phyloP scores from a whole-genome alignment of 306 rosid genomes.

The Glycine tomentella region DNA sequence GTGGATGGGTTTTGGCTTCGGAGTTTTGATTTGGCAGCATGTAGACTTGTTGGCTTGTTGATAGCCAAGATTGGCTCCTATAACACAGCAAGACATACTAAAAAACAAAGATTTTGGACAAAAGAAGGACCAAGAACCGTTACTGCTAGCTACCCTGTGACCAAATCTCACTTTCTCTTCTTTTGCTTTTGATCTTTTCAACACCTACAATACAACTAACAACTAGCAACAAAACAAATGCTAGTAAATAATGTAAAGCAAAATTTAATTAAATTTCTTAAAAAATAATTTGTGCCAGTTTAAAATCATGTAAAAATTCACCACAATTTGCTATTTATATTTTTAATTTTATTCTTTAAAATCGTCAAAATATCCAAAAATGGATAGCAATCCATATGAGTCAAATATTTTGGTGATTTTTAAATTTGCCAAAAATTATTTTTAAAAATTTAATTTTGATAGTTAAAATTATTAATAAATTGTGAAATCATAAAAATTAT shows the following conservation, averaged over 20 bases:
- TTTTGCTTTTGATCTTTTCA: neutral
- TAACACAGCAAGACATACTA: slow-evolving; percentile 10
- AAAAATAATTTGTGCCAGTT: no score
- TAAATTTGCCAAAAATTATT: no score
- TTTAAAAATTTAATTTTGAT: no score
- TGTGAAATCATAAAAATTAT: no score
- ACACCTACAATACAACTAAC: neutral
- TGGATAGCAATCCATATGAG: no score
- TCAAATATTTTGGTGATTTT: no score
- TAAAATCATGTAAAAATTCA: no score
- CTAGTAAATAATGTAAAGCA: neutral
- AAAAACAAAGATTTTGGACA: slow-evolving; percentile 10
- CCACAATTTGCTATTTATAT: no score
- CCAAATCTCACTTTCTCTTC: slow-evolving; percentile 30
- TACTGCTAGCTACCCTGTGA: neutral
- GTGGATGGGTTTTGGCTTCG: neutral
- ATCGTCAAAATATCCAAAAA: no score
- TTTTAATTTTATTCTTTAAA: no score
- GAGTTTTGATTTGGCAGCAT: slow-evolving; percentile 21
- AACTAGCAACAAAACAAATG: slow-evolving; percentile 1
- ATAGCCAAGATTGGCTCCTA: slow-evolving; percentile 38
- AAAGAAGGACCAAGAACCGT: neutral
- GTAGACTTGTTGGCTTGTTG: slow-evolving; percentile 15
- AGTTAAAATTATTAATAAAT: no score
- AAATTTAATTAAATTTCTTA: neutral